Percentiles rank a stretch among this genome's conserved stretches.
Evolutionary conservation across 148 eudicot species (phyloP).

Genomic region (Fallopia convolvulus): DNA sequence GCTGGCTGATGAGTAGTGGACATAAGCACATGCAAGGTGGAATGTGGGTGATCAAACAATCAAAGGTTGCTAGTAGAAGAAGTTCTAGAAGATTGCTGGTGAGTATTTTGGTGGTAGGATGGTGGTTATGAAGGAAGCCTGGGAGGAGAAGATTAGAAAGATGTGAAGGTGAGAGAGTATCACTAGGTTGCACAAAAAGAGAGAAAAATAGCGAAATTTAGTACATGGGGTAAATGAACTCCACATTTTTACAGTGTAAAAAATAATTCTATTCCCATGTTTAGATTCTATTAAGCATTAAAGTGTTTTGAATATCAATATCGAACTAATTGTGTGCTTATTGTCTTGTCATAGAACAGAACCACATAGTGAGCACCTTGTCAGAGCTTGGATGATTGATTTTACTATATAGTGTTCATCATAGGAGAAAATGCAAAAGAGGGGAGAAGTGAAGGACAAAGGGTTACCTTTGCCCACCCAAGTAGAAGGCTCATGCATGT

Average conservation of each 20-base stretch:
- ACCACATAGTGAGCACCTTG: not conserved
- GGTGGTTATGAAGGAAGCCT: not conserved
- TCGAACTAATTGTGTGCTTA: not conserved
- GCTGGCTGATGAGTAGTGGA: too few species aligned
- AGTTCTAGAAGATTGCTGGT: not conserved
- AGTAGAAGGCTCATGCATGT: conserved; percentile 94
- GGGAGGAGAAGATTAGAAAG: not conserved
- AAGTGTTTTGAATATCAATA: not conserved
- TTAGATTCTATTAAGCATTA: not conserved
- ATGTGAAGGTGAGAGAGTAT: not conserved
- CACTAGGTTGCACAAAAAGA: not conserved
- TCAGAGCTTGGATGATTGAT: not conserved
- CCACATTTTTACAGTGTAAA: not conserved
- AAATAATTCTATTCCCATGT: not conserved
- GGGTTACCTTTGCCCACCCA: conserved; percentile 89
- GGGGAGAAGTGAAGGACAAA: not conserved
- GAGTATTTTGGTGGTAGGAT: not conserved
- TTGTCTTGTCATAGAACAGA: not conserved
- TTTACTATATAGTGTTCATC: not conserved
- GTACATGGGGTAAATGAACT: not conserved
- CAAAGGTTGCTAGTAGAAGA: too few species aligned
- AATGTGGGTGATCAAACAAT: too few species aligned
- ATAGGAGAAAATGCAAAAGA: not conserved
- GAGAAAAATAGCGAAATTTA: not conserved
- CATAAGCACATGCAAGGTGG: too few species aligned